phyloP scores from a whole-genome alignment of 1,284 basidiomycete species.

The Tetrapyrgos nigripes region DNA sequence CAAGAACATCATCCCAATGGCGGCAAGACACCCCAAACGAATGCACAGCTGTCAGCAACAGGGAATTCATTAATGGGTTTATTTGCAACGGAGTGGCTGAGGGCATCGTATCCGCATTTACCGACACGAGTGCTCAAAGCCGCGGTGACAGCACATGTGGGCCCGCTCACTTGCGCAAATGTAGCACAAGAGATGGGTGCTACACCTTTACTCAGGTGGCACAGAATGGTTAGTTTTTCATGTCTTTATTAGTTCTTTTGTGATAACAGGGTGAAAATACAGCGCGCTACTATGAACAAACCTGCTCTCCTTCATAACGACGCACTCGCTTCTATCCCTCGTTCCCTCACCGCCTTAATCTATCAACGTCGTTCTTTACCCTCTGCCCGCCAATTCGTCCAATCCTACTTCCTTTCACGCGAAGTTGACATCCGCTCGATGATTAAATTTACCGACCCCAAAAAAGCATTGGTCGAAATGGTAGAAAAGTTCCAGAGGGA shows the following conservation, averaged over 20 bases:
- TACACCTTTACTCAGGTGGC: slow-evolving; percentile 72
- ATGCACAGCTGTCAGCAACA: slow-evolving; percentile 80
- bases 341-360: slow-evolving; percentile 79
- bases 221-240: slow-evolving; percentile 59
- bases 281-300: slow-evolving; percentile 55
- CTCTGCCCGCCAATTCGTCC: slow-evolving; percentile 82
- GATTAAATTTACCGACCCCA: slow-evolving; percentile 91
- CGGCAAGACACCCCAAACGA: slow-evolving; percentile 62
- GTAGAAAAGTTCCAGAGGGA: slow-evolving; percentile 81
- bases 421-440: slow-evolving; percentile 82
- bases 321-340: slow-evolving; percentile 78
- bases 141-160: slow-evolving; percentile 91
- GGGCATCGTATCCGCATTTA: slow-evolving; percentile 87
- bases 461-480: slow-evolving; percentile 80
- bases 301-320: slow-evolving; percentile 69
- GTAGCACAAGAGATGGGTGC: slow-evolving; percentile 88
- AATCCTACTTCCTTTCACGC: slow-evolving; percentile 86
- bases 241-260: slow-evolving; percentile 1
- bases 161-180: slow-evolving; percentile 81
- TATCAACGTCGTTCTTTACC: slow-evolving; percentile 82
- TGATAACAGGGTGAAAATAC: slow-evolving; percentile 15
- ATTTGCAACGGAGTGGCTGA: slow-evolving; percentile 88
- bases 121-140: slow-evolving; percentile 91
- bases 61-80: slow-evolving; percentile 94
- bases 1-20: slow-evolving; percentile 56